Percentiles rank a stretch among this genome's conserved stretches.
These are phyloP conservation scores for Penicillium sp. DNA, from an alignment of 2,329 filamentous ascomycete genomes.

Conservation along the genomic window DNA sequence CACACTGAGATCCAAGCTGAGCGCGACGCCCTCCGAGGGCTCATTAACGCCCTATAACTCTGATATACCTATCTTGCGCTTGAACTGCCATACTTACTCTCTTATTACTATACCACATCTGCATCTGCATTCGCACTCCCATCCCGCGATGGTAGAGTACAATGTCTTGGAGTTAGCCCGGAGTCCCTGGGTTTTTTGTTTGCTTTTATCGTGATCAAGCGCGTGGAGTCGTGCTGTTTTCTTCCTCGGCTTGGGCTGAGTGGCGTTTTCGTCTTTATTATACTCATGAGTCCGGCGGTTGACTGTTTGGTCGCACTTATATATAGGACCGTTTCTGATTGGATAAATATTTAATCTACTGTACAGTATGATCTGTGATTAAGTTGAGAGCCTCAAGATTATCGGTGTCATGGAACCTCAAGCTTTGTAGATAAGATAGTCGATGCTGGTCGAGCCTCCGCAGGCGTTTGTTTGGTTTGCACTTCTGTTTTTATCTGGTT, in stretches of 20 bases:
- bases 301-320: conserved; percentile 13
- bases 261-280: conserved; percentile 1
- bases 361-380: conserved; percentile 14
- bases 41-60: conserved; percentile 34
- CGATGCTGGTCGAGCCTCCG: background rate
- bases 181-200: conserved; percentile 6
- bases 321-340: conserved; percentile 16
- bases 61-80: background rate
- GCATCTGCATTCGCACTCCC: conserved; percentile 22
- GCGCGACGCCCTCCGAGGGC: conserved; percentile 55
- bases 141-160: conserved; percentile 11
- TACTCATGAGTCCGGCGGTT: conserved; percentile 6
- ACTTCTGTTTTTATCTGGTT: conserved; percentile 12
- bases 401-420: background rate
- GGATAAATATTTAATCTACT: conserved; percentile 19
- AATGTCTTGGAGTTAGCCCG: conserved; percentile 17
- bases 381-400: background rate
- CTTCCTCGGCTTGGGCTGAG: conserved; percentile 2
- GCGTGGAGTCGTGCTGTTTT: conserved; percentile 14
- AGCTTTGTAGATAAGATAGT: background rate
- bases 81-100: conserved; percentile 7
- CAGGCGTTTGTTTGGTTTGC: conserved; percentile 23
- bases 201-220: conserved; percentile 8
- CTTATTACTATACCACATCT: conserved; percentile 24
- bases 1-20: conserved; percentile 65